phyloP scores from a whole-genome alignment of 352 stramenopile species.

The Globisporangium camurandrum region DNA sequence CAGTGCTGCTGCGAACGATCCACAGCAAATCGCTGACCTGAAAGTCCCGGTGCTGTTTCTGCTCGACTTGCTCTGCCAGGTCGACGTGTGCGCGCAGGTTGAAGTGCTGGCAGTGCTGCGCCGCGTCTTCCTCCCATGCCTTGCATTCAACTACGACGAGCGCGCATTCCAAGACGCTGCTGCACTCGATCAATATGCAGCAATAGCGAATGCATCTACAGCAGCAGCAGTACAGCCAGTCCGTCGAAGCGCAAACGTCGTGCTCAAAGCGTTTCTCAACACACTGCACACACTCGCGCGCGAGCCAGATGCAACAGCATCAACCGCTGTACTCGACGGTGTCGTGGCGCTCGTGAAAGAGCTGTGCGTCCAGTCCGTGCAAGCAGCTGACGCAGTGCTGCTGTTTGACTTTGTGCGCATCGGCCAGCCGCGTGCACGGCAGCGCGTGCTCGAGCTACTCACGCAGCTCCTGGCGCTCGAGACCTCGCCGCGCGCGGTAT shows the following conservation, averaged over 20 bases:
- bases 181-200: not conserved
- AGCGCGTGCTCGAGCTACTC: constrained; percentile 53
- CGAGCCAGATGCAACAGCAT: constrained; percentile 12
- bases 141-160: constrained; percentile 28
- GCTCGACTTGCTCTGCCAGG: constrained; percentile 35
- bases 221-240: not conserved
- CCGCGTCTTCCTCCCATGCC: constrained; percentile 30
- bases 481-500: constrained; percentile 53
- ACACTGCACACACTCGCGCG: constrained; percentile 32
- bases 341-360: constrained; percentile 40
- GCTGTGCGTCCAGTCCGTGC: constrained; percentile 54
- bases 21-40: constrained; percentile 18
- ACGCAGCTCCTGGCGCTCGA: constrained; percentile 42
- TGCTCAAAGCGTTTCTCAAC: constrained; percentile 45
- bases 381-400: constrained; percentile 42
- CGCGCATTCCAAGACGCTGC: constrained; percentile 23
- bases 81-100: constrained; percentile 16
- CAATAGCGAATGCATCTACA: not conserved
- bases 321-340: constrained; percentile 18
- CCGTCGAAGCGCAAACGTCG: constrained; percentile 15
- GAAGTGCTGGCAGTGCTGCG: constrained; percentile 32
- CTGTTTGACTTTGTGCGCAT: constrained; percentile 73
- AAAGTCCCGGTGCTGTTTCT: constrained; percentile 42
- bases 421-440: constrained; percentile 27
- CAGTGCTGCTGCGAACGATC: constrained; percentile 15